Evolutionary conservation across 2,329 filamentous ascomycete species (phyloP), one percentile per base, ranked within the genome.

Genomic region (Rutstroemia sp.): DNA sequence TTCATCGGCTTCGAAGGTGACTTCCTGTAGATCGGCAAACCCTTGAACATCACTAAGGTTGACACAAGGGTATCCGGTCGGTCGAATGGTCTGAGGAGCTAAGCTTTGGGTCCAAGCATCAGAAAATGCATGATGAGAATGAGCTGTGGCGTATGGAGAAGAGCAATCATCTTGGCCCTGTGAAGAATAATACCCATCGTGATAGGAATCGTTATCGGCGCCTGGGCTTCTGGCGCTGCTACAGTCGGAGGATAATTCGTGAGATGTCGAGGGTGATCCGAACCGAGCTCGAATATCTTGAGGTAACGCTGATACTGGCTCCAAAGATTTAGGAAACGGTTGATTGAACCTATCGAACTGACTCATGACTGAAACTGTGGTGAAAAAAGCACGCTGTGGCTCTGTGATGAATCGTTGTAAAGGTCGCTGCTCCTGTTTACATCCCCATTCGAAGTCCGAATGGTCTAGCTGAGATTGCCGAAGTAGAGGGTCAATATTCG

Each of bases 41-140:
- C 44, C 54, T 56, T 68, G 67, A 12, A 68, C 61, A 57, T 68
- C 62, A 44, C 57, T 63, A 46, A 67, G 56, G 21, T 65, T 63
- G n/a, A 69, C 65, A 42, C 58, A 61, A n/a, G 37, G 34, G 16
- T 49, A 44, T 21, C 59, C 58, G 27, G 54, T 34, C 7, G 52
- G 49, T 4, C 25, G 34, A 4, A 41, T 16, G 4, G 19, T 18
- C 52, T 58, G 55, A 19, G 19, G 18, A 12, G 27, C 23, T 23
- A 46, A 19, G 27, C 49, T 39, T 23, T 50, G 41, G 16, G 37
- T 27, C 25, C 45, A 59, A 9, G 34, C 6, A 47, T 60, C 58
- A 14, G 44, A 44, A 27, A 60, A 58, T 14, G 38, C 47, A 49
- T 61, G 61, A 27, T 37, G 41, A 25, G 54, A 37, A n/a, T 58